Evolutionary conservation across 805 yeast genomes (phyloP).

Genomic region (Pichia kluyveri): DNA sequence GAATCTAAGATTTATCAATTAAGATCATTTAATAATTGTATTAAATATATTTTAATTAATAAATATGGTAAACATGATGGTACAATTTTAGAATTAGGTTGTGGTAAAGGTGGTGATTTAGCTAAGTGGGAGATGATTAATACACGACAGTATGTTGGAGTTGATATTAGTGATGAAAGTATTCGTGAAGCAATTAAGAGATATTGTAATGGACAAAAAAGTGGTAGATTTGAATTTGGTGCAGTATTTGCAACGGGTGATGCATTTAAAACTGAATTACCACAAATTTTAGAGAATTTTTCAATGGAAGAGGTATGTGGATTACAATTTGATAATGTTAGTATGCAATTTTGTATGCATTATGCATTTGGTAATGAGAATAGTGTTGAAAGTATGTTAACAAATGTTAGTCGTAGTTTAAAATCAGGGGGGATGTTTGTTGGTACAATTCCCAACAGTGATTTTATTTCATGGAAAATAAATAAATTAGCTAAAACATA

Average conservation of each 20-base stretch:
- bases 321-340: slow-evolving; percentile 81
- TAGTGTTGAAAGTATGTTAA: slow-evolving; percentile 62
- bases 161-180: slow-evolving; percentile 86
- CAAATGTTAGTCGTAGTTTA: slow-evolving; percentile 68
- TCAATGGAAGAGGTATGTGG: slow-evolving; percentile 40
- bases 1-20: slow-evolving; percentile 79
- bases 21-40: slow-evolving; percentile 84
- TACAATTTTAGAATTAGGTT: slow-evolving; percentile 76
- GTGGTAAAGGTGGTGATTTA: slow-evolving; percentile 98
- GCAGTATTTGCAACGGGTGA: slow-evolving; percentile 89
- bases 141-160: slow-evolving; percentile 73
- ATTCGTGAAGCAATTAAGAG: slow-evolving; percentile 77
- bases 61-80: slow-evolving; percentile 49
- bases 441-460: slow-evolving; percentile 92
- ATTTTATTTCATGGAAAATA: slow-evolving; percentile 64
- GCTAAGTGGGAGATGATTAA: slow-evolving; percentile 76
- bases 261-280: slow-evolving; percentile 66
- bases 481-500: slow-evolving; percentile 30
- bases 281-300: slow-evolving; percentile 58
- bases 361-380: slow-evolving; percentile 87
- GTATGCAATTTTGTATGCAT: slow-evolving; percentile 89
- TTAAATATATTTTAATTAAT: slow-evolving; percentile 77
- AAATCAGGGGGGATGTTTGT: slow-evolving; percentile 79
- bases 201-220: slow-evolving; percentile 30
- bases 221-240: slow-evolving; percentile 33